Conservation (phyloP, 2,329 filamentous ascomycete species). For the Paraphoma sp. region DNA sequence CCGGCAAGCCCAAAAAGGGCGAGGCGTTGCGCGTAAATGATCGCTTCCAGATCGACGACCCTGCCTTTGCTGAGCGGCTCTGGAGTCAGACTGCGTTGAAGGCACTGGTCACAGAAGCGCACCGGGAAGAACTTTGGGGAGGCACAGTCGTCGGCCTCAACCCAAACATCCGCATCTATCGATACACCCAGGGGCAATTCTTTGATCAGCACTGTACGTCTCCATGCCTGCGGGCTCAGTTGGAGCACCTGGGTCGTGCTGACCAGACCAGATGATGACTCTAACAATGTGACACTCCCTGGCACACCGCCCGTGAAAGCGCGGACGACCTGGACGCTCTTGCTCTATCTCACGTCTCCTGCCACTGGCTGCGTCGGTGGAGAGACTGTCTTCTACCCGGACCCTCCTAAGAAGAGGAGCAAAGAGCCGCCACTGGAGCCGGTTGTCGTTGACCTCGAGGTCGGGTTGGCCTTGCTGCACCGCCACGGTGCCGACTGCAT, state of each 20-base stretch:
- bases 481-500: slow-evolving; percentile 89
- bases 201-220: slow-evolving; percentile 89
- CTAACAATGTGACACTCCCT: slow-evolving; percentile 71
- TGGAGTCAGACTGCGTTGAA: slow-evolving; percentile 81
- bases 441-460: slow-evolving; percentile 75
- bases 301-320: slow-evolving; percentile 53
- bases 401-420: slow-evolving; percentile 52
- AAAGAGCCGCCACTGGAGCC: slow-evolving; percentile 60
- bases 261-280: slow-evolving; percentile 73
- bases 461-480: slow-evolving; percentile 86
- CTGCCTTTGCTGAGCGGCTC: slow-evolving; percentile 73
- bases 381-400: slow-evolving; percentile 89
- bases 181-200: slow-evolving; percentile 85
- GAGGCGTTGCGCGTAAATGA: slow-evolving; percentile 89
- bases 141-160: slow-evolving; percentile 84
- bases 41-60: slow-evolving; percentile 82
- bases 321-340: slow-evolving; percentile 87
- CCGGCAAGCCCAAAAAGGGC: slow-evolving; percentile 77
- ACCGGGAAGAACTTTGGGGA: slow-evolving; percentile 67
- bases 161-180: slow-evolving; percentile 87
- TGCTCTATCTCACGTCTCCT: slow-evolving; percentile 83
- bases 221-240: background rate
- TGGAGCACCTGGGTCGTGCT: background rate
- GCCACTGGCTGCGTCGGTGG: slow-evolving; percentile 80
- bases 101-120: slow-evolving; percentile 56